phyloP scores from a whole-genome alignment of 2,329 filamentous ascomycete species.

The Chalara sp. region DNA sequence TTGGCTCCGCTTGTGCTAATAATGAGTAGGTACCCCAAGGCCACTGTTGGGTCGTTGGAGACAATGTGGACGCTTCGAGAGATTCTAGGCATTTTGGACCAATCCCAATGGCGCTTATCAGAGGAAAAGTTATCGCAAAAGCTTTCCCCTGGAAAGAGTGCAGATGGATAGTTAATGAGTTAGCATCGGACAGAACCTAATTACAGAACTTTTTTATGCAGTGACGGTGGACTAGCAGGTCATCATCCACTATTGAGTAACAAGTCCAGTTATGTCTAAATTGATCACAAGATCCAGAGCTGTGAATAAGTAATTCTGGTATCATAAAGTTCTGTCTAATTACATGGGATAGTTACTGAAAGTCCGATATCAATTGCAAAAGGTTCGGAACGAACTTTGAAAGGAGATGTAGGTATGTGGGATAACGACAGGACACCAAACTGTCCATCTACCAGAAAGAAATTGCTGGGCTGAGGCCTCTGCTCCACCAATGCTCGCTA shows the following conservation, averaged over 20 bases:
- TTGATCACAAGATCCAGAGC: too few species aligned
- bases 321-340: constrained; percentile 30
- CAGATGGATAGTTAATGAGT: constrained; percentile 40
- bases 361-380: constrained; percentile 20
- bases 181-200: constrained; percentile 25
- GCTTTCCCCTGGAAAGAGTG: constrained; percentile 44
- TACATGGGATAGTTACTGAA: constrained; percentile 26
- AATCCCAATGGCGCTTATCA: constrained; percentile 75
- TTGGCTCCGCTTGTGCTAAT: background rate
- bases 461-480: constrained; percentile 14
- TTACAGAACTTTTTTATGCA: background rate
- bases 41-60: constrained; percentile 86
- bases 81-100: constrained; percentile 87
- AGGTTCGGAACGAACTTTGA: constrained; percentile 20
- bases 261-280: too few species aligned
- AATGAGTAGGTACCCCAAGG: constrained; percentile 69
- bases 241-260: too few species aligned
- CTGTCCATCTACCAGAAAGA: constrained; percentile 12
- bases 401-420: constrained; percentile 16
- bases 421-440: constrained; percentile 9
- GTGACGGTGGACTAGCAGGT: too few species aligned
- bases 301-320: constrained; percentile 16
- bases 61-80: constrained; percentile 76
- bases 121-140: constrained; percentile 70
- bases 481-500: constrained; percentile 29